Percentiles rank a stretch among this genome's conserved stretches.
phyloP scores from a whole-genome alignment of 2,329 filamentous ascomycete species.

The Byssoonygena ceratinophila region DNA sequence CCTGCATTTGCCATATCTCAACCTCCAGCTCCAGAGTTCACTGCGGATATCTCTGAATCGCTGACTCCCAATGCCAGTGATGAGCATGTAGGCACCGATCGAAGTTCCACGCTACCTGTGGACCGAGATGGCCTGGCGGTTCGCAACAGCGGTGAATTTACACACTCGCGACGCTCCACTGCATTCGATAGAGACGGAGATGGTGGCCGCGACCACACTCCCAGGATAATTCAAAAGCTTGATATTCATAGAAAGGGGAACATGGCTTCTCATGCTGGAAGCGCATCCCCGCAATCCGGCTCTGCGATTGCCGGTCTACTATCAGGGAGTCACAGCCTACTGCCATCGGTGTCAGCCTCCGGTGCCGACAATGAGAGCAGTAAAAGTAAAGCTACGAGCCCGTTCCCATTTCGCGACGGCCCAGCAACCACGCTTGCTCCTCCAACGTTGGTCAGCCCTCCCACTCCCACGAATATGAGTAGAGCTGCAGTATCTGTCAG shows the following conservation, averaged over 20 bases:
- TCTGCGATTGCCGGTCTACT: constrained; percentile 75
- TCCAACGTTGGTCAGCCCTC: constrained; percentile 69
- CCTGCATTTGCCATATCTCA: constrained; percentile 88
- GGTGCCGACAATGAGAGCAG: constrained; percentile 27
- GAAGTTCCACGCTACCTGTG: constrained; percentile 54
- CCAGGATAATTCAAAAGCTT: constrained; percentile 83
- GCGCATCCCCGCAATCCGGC: constrained; percentile 35
- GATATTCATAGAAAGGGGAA: constrained; percentile 74
- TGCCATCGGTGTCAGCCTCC: constrained; percentile 4
- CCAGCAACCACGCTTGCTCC: constrained; percentile 62
- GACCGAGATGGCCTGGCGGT: constrained; percentile 48
- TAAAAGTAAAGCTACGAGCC: constrained; percentile 23
- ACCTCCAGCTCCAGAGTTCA: constrained; percentile 80
- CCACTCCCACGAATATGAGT: constrained; percentile 74
- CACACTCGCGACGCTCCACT: constrained; percentile 39
- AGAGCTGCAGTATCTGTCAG: constrained; percentile 72
- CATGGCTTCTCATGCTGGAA: constrained; percentile 27
- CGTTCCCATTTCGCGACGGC: constrained; percentile 34
- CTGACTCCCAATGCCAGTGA: constrained; percentile 47
- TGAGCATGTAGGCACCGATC: constrained; percentile 48
- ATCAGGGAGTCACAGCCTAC: constrained; percentile 60
- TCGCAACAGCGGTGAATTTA: constrained; percentile 64
- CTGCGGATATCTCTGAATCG: constrained; percentile 63
- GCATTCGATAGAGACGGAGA: constrained; percentile 56
- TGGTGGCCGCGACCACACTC: constrained; percentile 66